Base-by-base conservation (phyloP, 2,329 filamentous ascomycete genomes). In the Penicillium corylophilum region DNA sequence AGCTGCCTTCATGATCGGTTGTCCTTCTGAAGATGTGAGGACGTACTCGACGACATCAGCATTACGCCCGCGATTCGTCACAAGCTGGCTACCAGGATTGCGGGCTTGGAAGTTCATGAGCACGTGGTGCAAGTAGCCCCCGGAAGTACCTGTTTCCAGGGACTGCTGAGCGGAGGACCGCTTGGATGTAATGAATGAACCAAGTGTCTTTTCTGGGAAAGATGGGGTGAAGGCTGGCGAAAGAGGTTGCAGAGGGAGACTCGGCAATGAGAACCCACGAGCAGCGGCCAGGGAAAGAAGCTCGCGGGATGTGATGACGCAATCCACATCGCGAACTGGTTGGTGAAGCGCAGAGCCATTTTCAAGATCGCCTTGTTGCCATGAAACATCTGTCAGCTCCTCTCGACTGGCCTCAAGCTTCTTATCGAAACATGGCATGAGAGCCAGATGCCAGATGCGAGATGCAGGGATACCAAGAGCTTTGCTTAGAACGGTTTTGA, bases 381-480 rank as follows among this genome's bases (percentile, higher is more conserved):
- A 96, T 15, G 84, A 82, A 6, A 81, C 75, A 67, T 93, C 88
- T 1, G 92, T 97, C 35, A 99, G 82, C 72, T 99, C 94, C 70
- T 91, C 87, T 47, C 94, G 86, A 62, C 91, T 95, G 6, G 94
- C 94, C 74, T 99, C 94, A 24, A 99, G 82, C 72, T 99, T 99
- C 78, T 99, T 99, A 72, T 99, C 94, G 71, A 99, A 97, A 71
- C 94, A 99, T 18, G 94, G 94, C 94, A 99, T 99, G 41, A 99
- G 81, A 12, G 93, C 90, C 47, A 97, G 74, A 71, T 97, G 93
- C 90, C 93, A 99, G 68, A 99, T 91, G 61, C 86, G 84, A 56
- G 86, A 85, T 0, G 91, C 88, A 1, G 86, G 73, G 44, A 96
- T 84, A 29, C 83, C 83, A 55, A 92, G 80, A 46, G 77, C 81